phyloP scores from a whole-genome alignment of 2,329 filamentous ascomycete species.

The Cryoendolithus antarcticus region DNA sequence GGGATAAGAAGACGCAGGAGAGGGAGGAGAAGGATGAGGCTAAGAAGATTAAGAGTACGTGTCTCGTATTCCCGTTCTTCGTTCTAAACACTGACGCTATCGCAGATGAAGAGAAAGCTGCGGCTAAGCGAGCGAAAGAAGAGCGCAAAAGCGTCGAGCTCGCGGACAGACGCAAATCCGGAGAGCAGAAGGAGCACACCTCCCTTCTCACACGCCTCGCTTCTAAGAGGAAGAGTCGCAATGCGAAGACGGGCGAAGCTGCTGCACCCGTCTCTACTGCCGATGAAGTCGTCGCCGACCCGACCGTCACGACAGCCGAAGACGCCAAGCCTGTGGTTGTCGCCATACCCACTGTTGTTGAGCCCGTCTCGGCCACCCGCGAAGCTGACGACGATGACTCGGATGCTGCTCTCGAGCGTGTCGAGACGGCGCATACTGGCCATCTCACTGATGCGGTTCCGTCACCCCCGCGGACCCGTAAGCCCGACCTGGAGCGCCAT shows the following conservation, averaged over 20 bases:
- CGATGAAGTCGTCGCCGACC: slow-evolving; percentile 2
- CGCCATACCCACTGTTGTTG: slow-evolving; percentile 2
- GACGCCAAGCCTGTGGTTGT: slow-evolving; percentile 3
- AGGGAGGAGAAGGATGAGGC: slow-evolving; percentile 34
- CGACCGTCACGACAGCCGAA: slow-evolving; percentile 1
- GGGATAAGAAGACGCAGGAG: slow-evolving; percentile 40
- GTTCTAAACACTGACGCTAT: not conserved
- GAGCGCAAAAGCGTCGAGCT: slow-evolving; percentile 33
- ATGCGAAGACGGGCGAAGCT: slow-evolving; percentile 15
- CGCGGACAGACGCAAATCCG: slow-evolving; percentile 28
- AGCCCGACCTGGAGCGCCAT: slow-evolving; percentile 20
- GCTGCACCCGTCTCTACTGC: slow-evolving; percentile 7
- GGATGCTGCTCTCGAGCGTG: not conserved
- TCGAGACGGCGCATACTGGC: not conserved
- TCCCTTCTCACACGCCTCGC: slow-evolving; percentile 4
- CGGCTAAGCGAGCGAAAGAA: slow-evolving; percentile 43
- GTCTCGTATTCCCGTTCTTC: too few species aligned
- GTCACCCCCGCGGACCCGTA: slow-evolving; percentile 4
- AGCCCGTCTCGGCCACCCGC: slow-evolving; percentile 3
- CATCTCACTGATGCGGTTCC: slow-evolving; percentile 1
- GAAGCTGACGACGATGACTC: slow-evolving; percentile 5
- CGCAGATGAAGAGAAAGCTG: slow-evolving; percentile 29
- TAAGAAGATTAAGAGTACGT: slow-evolving; percentile 43
- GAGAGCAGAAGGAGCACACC: slow-evolving; percentile 15
- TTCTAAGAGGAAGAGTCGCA: slow-evolving; percentile 13